Evolutionary conservation across 1,139 yeast genomes (phyloP), one percentile per base, ranked within the genome.

Genomic region (Debaryomyces subglobosus): DNA sequence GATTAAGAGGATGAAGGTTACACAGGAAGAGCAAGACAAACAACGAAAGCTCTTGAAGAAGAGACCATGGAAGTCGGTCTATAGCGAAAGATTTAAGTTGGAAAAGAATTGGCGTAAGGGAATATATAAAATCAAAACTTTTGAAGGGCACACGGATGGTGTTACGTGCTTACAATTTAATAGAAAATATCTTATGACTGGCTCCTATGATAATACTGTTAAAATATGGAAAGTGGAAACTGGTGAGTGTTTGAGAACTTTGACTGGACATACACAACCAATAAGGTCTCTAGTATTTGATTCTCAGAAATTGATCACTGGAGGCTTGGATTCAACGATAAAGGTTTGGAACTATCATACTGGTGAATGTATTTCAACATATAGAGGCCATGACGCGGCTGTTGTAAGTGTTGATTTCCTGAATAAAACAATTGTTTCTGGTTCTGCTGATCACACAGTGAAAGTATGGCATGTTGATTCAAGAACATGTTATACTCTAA

Each of bases 401-500:
- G 96, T 94, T 4, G 77, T 89, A 41, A 81, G 90, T 52, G 91
- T 94, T 47, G 94, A 87, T 63, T 87, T 85, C 62, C 82, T 79
- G 55, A 84, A 86, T 56, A 90, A 89, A 60, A 77, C 90, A 29
- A 90, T 94, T 62, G 98, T 92, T 1, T 85, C 95, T 5, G 99
- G 98, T 0, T 86, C 96, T 15, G 96, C 96, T 0, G 99, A 94
- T 69, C 79, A 82, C 55, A 91, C 96, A 0, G 88, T 94, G 48
- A 89, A 91, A 63, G 94, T 94, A 10, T 94, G 99, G 99, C 96
- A 94, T 65, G 96, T 94, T 47, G 96, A 89, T 63, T 84, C 91
- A 15, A 78, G 96, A 67, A 89, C 96, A 2, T 94, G 97, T 63
- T 90, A 88, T 65, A 90, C 98, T 0, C 74, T 94, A 51, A 77